Conservation (phyloP, 2,329 filamentous ascomycete species). For the Coniella vitis region DNA sequence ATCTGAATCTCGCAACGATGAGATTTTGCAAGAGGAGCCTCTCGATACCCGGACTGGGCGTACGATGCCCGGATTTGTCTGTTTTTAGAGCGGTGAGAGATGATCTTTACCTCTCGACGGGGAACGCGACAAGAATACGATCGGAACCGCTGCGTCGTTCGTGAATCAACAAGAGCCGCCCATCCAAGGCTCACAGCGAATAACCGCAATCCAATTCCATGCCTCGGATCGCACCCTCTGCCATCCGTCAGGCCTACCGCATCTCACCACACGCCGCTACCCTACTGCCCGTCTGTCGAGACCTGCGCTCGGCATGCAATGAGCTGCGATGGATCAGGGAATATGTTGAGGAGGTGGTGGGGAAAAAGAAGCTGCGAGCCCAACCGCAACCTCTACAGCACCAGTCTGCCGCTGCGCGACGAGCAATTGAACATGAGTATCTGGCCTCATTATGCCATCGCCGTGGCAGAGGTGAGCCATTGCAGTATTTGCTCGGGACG, state of each 20-base stretch:
- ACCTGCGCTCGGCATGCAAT: conserved; percentile 54
- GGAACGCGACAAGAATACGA: no score
- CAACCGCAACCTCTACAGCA: no score
- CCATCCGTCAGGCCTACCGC: conserved; percentile 47
- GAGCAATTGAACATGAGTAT: not conserved
- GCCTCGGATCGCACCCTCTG: conserved; percentile 56
- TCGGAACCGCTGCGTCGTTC: no score
- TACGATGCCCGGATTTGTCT: no score
- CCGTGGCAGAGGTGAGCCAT: conserved; percentile 58
- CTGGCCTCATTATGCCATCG: conserved; percentile 38
- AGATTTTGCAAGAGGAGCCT: no score
- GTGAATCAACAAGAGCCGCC: no score
- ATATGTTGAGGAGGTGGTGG: conserved; percentile 34
- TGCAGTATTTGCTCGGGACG: conserved; percentile 84
- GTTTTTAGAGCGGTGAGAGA: no score
- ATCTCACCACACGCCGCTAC: conserved; percentile 50
- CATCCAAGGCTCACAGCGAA: no score
- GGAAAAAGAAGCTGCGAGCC: not conserved
- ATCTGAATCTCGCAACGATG: no score
- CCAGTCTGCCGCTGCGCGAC: no score
- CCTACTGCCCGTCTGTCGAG: conserved; percentile 58
- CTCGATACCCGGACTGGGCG: no score
- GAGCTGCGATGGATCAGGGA: conserved; percentile 69
- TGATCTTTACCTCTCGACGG: no score
- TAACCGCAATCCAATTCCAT: conserved; percentile 28